phyloP scores from a whole-genome alignment of 1,284 basidiomycete genomes.

The Kalmanozyma brasiliensis region DNA sequence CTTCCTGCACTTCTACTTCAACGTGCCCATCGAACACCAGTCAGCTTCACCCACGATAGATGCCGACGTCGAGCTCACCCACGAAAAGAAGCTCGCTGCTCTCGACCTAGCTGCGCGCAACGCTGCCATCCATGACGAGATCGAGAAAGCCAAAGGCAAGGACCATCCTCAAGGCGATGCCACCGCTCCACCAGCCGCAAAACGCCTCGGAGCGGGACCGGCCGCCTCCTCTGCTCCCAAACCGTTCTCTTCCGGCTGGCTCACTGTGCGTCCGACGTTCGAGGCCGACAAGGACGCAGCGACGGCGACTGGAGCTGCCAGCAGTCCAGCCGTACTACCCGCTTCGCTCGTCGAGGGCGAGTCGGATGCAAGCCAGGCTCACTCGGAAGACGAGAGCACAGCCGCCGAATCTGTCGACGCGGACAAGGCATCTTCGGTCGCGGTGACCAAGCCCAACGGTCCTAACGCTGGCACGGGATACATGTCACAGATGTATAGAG shows the following conservation, averaged over 20 bases:
- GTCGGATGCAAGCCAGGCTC: conserved; percentile 20
- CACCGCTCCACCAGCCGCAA: conserved; percentile 52
- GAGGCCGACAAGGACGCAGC: conserved; percentile 36
- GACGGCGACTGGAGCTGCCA: background rate
- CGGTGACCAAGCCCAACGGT: background rate
- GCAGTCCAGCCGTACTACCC: conserved; percentile 19
- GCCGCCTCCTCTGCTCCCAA: conserved; percentile 20
- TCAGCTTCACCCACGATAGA: conserved; percentile 20
- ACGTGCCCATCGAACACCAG: conserved; percentile 18
- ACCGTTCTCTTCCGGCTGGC: conserved; percentile 56
- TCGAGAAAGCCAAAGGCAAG: conserved; percentile 41
- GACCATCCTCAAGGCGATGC: conserved; percentile 39
- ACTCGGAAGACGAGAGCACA: conserved; percentile 23
- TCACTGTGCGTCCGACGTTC: conserved; percentile 52
- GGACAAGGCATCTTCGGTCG: background rate
- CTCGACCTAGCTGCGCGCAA: conserved; percentile 54
- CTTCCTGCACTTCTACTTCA: conserved; percentile 44
- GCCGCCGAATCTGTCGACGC: conserved; percentile 8
- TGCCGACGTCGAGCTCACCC: conserved; percentile 41
- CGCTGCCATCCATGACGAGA: conserved; percentile 48
- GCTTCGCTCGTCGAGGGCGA: conserved; percentile 26
- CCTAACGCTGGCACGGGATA: conserved; percentile 38
- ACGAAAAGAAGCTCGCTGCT: conserved; percentile 50
- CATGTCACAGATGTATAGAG: conserved; percentile 61
- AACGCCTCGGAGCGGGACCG: conserved; percentile 46